These are phyloP conservation scores for Brettanomyces nanus DNA, from an alignment of 805 yeast species.

Conservation along the genomic window DNA sequence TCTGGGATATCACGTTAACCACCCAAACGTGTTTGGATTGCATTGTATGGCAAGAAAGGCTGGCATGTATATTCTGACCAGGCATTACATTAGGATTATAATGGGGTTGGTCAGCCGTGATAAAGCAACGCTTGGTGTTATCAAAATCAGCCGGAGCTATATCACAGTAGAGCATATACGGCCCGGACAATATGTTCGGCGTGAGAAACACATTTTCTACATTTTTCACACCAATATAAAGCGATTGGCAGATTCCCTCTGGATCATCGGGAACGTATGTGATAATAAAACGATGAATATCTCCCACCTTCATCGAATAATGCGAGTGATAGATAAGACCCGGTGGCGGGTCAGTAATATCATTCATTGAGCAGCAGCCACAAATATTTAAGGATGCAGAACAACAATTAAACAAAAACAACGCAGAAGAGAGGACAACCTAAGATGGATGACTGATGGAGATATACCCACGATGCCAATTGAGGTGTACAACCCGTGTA, in stretches of 20 bases:
- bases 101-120: conserved; percentile 71
- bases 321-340: conserved; percentile 14
- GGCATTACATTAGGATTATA: conserved; percentile 68
- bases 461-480: no score
- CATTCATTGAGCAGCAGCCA: not conserved
- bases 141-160: conserved; percentile 61
- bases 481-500: no score
- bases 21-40: conserved; percentile 61
- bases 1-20: conserved; percentile 74
- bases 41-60: conserved; percentile 56
- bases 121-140: conserved; percentile 42
- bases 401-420: not conserved
- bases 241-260: conserved; percentile 8
- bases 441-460: no score
- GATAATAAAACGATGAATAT: conserved; percentile 46
- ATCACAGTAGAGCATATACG: conserved; percentile 79
- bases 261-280: conserved; percentile 28
- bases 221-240: conserved; percentile 60
- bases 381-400: not conserved
- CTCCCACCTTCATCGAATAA: conserved; percentile 47
- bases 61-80: conserved; percentile 53
- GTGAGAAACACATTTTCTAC: conserved; percentile 63
- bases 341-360: not conserved
- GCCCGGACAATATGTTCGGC: conserved; percentile 86
- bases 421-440: no score